Evolutionary conservation across 768 basidiomycete species (phyloP).

Genomic region (Candolleomyces aberdarensis): DNA sequence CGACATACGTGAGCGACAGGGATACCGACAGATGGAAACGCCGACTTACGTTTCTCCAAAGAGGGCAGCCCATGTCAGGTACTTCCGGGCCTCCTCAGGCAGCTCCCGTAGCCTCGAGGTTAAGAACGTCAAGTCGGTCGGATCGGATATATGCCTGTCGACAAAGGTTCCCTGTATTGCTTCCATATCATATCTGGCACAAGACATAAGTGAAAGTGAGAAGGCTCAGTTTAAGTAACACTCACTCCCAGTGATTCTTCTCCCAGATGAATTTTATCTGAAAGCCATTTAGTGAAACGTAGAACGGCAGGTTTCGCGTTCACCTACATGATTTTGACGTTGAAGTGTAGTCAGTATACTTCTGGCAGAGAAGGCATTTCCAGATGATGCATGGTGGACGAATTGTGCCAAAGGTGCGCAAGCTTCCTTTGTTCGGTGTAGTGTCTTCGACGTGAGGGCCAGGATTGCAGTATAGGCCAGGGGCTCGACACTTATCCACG

Average conservation of each 20-base stretch:
- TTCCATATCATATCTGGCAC: constrained; percentile 48
- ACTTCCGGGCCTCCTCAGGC: constrained; percentile 62
- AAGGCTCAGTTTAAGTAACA: constrained; percentile 7
- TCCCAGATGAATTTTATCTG: constrained; percentile 69
- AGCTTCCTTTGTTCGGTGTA: constrained; percentile 58
- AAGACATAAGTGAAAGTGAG: constrained; percentile 1
- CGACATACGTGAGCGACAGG: too few species aligned
- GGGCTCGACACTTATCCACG: constrained; percentile 67
- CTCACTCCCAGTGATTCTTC: constrained; percentile 63
- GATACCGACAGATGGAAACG: neutral
- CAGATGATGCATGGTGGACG: constrained; percentile 54
- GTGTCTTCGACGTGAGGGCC: constrained; percentile 57
- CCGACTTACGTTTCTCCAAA: constrained; percentile 60
- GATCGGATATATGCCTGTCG: constrained; percentile 52
- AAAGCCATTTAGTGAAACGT: neutral
- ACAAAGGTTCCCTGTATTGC: constrained; percentile 54
- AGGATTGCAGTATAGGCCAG: constrained; percentile 55
- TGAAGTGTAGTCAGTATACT: constrained; percentile 63
- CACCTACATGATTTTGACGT: constrained; percentile 55
- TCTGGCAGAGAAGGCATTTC: constrained; percentile 69
- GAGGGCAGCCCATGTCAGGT: constrained; percentile 68
- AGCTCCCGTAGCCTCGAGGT: constrained; percentile 57
- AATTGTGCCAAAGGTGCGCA: constrained; percentile 52
- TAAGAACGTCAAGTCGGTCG: constrained; percentile 61
- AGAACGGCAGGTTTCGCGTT: neutral